phyloP scores from a whole-genome alignment of 2,329 filamentous ascomycete species.

The Xylariaceae sp. region DNA sequence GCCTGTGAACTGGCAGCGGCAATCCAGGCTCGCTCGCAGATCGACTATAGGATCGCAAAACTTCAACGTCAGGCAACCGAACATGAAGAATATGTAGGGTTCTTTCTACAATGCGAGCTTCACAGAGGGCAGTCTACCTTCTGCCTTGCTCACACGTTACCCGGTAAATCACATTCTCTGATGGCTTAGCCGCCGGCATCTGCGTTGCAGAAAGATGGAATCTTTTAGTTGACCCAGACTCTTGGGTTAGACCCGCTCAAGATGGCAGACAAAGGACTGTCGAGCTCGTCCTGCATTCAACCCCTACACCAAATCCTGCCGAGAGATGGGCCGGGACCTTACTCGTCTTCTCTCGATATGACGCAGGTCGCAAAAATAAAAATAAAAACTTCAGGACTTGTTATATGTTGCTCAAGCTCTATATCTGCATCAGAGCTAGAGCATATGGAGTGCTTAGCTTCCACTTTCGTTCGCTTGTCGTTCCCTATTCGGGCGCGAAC shows the following conservation, averaged over 20 bases:
- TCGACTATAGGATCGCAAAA: constrained; percentile 33
- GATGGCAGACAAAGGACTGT: no score
- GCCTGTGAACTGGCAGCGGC: constrained; percentile 32
- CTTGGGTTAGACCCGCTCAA: constrained; percentile 24
- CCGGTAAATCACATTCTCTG: constrained; percentile 2
- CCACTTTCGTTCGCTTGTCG: constrained; percentile 49
- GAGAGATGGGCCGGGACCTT: background rate
- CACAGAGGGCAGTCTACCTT: background rate
- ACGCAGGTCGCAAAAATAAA: constrained; percentile 4
- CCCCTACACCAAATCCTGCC: no score
- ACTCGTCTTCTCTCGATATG: background rate
- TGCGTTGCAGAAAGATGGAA: constrained; percentile 23
- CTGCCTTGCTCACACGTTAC: background rate
- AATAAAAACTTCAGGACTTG: constrained; percentile 9
- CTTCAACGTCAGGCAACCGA: constrained; percentile 9
- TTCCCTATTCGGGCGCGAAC: constrained; percentile 44
- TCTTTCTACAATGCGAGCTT: constrained; percentile 7
- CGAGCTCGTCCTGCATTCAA: no score
- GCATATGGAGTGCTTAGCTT: constrained; percentile 31
- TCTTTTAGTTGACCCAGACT: constrained; percentile 21
- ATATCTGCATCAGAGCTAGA: constrained; percentile 34
- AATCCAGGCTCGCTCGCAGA: constrained; percentile 29
- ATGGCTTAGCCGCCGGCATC: constrained; percentile 4
- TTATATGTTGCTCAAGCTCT: constrained; percentile 33
- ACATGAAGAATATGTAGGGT: constrained; percentile 17